Conservation (phyloP, 2,329 filamentous ascomycete species). For the Botrytis sinoallii region DNA sequence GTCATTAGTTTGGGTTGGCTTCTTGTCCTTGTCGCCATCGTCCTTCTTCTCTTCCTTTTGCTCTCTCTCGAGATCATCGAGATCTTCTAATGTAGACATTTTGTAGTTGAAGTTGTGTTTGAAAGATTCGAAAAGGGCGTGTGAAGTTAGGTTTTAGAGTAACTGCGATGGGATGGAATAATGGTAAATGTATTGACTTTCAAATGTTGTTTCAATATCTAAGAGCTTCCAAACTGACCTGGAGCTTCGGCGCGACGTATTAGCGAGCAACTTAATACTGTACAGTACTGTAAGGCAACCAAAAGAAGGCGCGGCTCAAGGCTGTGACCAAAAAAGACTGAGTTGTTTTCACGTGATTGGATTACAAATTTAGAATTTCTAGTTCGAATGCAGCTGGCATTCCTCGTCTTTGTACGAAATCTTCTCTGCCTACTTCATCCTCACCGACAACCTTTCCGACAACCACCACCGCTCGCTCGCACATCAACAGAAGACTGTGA, state of each 20-base stretch:
- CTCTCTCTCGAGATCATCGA: constrained; percentile 70
- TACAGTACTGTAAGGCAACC: constrained; percentile 19
- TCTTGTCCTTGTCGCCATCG: constrained; percentile 54
- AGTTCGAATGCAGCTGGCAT: not conserved
- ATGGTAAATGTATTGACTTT: constrained; percentile 8
- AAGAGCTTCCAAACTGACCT: constrained; percentile 26
- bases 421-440: constrained; percentile 26
- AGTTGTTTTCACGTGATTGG: not conserved
- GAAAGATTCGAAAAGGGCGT: not conserved
- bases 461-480: constrained; percentile 24
- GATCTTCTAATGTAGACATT: constrained; percentile 76
- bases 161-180: constrained; percentile 12
- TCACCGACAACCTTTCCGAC: constrained; percentile 16
- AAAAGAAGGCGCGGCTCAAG: constrained; percentile 21
- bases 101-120: constrained; percentile 30
- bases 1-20: constrained; percentile 49
- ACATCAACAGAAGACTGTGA: constrained; percentile 36
- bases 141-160: not conserved
- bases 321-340: not conserved
- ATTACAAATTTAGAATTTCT: not conserved
- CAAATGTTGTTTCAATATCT: constrained; percentile 22
- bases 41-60: constrained; percentile 62
- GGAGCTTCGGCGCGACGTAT: constrained; percentile 28
- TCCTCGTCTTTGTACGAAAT: constrained; percentile 21
- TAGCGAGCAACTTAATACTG: constrained; percentile 12